A percentile compares a stretch with the other conserved stretches of the same genome.
Conservation (phyloP, 306 rosid genomes). For the Betula pendula region DNA sequence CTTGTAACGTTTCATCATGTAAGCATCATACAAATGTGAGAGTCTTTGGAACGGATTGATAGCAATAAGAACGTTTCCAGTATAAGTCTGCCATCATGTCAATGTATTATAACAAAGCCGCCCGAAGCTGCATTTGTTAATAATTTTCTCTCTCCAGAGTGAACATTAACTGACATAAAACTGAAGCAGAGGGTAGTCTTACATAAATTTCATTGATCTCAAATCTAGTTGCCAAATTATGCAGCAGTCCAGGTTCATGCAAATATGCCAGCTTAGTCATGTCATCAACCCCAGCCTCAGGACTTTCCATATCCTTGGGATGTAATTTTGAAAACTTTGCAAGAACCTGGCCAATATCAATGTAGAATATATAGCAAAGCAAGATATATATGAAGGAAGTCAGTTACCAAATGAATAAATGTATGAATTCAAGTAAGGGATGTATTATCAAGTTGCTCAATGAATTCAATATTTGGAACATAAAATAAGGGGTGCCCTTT, state of each 20-base stretch:
- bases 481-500: neutral
- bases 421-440: neutral
- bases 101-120: slow-evolving; percentile 41
- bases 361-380: slow-evolving; percentile 7
- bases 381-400: neutral
- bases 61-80: slow-evolving; percentile 94
- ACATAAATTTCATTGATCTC: slow-evolving; percentile 81
- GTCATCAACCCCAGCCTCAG: slow-evolving; percentile 75
- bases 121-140: slow-evolving; percentile 34
- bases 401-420: slow-evolving; percentile 21
- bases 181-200: slow-evolving; percentile 40
- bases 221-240: slow-evolving; percentile 73
- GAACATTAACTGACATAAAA: slow-evolving; percentile 31
- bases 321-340: slow-evolving; percentile 62
- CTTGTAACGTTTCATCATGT: slow-evolving; percentile 67
- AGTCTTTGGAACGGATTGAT: slow-evolving; percentile 88
- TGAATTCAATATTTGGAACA: neutral
- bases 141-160: slow-evolving; percentile 31
- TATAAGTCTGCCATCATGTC: slow-evolving; percentile 73
- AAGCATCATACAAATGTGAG: slow-evolving; percentile 58
- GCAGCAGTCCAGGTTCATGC: slow-evolving; percentile 90
- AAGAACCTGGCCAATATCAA: slow-evolving; percentile 53
- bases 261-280: slow-evolving; percentile 86
- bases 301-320: slow-evolving; percentile 70
- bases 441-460: neutral